Conservation (phyloP, 148 eudicot species). For the Polygonum aviculare region DNA sequence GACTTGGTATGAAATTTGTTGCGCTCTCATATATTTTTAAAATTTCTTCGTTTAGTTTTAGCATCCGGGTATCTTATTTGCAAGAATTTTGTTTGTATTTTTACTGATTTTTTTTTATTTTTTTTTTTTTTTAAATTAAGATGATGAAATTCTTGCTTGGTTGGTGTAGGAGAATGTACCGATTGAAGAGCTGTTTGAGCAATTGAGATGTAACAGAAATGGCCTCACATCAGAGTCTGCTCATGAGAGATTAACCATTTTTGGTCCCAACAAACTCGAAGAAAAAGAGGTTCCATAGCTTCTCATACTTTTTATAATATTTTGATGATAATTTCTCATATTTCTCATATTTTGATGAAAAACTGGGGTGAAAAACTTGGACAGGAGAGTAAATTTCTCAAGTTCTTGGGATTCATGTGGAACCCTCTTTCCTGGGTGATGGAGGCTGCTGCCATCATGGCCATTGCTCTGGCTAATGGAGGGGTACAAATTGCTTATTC, state of each 20-base stretch:
- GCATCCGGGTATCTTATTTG: background rate
- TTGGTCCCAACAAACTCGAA: conserved; percentile 32
- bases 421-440: conserved; percentile 56
- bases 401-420: conserved; percentile 50
- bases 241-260: conserved; percentile 19
- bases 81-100: background rate
- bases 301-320: too few species aligned
- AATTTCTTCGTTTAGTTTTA: background rate
- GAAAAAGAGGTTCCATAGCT: conserved; percentile 25
- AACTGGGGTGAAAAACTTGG: background rate
- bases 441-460: conserved; percentile 64
- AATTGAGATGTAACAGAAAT: conserved; percentile 19
- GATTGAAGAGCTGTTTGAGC: conserved; percentile 25
- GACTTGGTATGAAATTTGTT: conserved; percentile 19
- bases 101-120: too few species aligned
- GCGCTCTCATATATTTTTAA: background rate
- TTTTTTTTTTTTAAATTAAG: too few species aligned
- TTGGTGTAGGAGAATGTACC: conserved; percentile 22
- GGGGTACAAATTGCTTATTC: conserved; percentile 25
- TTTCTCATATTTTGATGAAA: too few species aligned
- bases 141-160: too few species aligned
- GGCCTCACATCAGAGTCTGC: conserved; percentile 25
- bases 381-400: conserved; percentile 43
- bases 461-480: conserved; percentile 50
- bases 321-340: too few species aligned